Conservation (phyloP, 2,329 filamentous ascomycete genomes). For the Chlorencoelia australis region DNA sequence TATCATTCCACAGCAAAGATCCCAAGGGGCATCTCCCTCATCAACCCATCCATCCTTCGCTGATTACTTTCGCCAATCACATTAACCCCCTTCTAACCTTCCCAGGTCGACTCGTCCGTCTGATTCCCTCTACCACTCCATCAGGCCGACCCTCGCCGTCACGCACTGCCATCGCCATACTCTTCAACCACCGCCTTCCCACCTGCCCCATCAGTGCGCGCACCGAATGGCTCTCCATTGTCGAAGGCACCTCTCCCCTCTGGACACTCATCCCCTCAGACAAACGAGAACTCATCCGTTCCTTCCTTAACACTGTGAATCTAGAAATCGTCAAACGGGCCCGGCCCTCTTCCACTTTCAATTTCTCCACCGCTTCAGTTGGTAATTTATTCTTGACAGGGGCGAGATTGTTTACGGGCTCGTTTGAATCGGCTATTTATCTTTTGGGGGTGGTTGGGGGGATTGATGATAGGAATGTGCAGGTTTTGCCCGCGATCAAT, state of each 20-base stretch:
- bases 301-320: constrained; percentile 66
- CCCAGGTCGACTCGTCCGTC: constrained; percentile 72
- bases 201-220: constrained; percentile 50
- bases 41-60: too few species aligned
- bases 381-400: constrained; percentile 77
- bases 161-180: constrained; percentile 58
- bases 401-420: constrained; percentile 81
- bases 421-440: constrained; percentile 87
- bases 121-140: too few species aligned
- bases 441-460: constrained; percentile 77
- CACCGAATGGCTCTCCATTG: constrained; percentile 76
- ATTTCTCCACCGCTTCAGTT: constrained; percentile 66
- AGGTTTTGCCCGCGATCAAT: constrained; percentile 83
- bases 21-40: too few species aligned
- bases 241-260: constrained; percentile 63
- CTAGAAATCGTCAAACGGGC: constrained; percentile 70
- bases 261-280: constrained; percentile 64
- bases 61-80: too few species aligned
- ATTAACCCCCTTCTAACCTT: neutral
- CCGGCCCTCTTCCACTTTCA: constrained; percentile 62
- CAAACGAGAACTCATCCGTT: constrained; percentile 68
- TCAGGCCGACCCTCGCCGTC: constrained; percentile 35
- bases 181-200: constrained; percentile 83
- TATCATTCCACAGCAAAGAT: too few species aligned
- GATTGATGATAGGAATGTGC: constrained; percentile 65